Conservation (phyloP, 352 stramenopile genomes). For the Phytophthora fragariae region DNA sequence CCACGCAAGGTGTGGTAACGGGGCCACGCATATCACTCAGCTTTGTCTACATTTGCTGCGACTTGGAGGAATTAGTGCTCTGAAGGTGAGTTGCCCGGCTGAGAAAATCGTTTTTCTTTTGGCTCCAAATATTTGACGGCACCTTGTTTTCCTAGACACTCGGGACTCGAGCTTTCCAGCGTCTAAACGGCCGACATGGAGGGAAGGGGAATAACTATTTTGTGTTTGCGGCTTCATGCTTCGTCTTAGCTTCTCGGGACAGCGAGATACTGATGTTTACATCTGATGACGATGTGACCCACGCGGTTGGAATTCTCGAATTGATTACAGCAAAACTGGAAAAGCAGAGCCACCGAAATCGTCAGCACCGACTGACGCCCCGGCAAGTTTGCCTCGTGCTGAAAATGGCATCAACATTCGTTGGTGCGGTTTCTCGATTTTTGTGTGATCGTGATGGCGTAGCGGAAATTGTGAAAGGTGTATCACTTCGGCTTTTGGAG, state of each 20-base stretch:
- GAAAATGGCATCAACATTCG: constrained; percentile 43
- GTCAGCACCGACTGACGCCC: constrained; percentile 29
- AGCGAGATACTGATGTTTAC: constrained; percentile 17
- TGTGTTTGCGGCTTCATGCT: constrained; percentile 56
- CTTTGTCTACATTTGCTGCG: constrained; percentile 48
- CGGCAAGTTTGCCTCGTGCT: constrained; percentile 42
- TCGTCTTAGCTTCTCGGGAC: constrained; percentile 43
- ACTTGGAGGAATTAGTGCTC: constrained; percentile 42
- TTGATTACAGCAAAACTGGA: constrained; percentile 32
- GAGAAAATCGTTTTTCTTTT: neutral
- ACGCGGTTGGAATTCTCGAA: constrained; percentile 30
- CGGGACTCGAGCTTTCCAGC: constrained; percentile 32
- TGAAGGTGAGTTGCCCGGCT: constrained; percentile 48
- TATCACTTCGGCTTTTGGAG: constrained; percentile 33
- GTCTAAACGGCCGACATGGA: constrained; percentile 14
- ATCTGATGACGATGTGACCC: constrained; percentile 12
- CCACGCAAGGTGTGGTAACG: constrained; percentile 34
- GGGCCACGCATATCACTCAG: constrained; percentile 34
- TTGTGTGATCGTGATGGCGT: constrained; percentile 12
- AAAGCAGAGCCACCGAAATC: constrained; percentile 22
- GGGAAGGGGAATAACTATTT: constrained; percentile 39
- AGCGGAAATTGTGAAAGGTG: constrained; percentile 17
- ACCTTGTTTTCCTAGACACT: constrained; percentile 28
- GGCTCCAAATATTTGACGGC: constrained; percentile 15
- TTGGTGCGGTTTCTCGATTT: constrained; percentile 15